Percentiles rank a stretch among this genome's conserved stretches.
Evolutionary conservation across 2,329 filamentous ascomycete genomes (phyloP).

Genomic region (Alternaria arbusti): DNA sequence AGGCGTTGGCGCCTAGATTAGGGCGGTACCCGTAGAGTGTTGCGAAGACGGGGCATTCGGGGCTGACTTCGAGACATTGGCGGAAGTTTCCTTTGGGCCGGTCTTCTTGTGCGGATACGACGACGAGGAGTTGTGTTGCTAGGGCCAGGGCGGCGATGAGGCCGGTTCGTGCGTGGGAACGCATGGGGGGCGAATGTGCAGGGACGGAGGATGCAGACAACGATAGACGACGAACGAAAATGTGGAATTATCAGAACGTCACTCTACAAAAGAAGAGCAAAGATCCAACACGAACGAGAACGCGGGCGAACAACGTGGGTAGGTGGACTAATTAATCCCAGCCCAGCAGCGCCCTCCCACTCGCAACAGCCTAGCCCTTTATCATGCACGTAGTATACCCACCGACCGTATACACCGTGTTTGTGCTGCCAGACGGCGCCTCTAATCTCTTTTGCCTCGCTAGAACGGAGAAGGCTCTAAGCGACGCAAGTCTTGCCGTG

Average conservation of each 20-base stretch:
- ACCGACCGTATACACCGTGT: slow-evolving; percentile 26
- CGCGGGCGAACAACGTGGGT: not conserved
- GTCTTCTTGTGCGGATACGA: slow-evolving; percentile 19
- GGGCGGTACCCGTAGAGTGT: slow-evolving; percentile 52
- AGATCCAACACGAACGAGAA: not conserved
- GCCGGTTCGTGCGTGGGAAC: slow-evolving; percentile 8
- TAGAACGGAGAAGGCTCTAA: slow-evolving; percentile 14
- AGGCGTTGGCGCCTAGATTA: slow-evolving; percentile 45
- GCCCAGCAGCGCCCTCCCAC: not conserved
- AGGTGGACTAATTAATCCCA: slow-evolving; percentile 6
- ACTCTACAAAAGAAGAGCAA: not conserved
- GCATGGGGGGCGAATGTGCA: slow-evolving; percentile 8
- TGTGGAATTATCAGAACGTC: not conserved
- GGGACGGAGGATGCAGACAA: not conserved
- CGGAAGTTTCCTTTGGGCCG: slow-evolving; percentile 30
- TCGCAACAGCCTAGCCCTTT: slow-evolving; percentile 4
- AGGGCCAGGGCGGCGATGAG: slow-evolving; percentile 15
- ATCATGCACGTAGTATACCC: slow-evolving; percentile 2
- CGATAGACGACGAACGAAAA: not conserved
- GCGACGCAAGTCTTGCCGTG: slow-evolving; percentile 11
- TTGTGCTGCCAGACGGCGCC: not conserved
- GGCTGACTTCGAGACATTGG: slow-evolving; percentile 30
- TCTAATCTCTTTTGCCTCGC: not conserved
- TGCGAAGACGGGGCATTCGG: slow-evolving; percentile 41
- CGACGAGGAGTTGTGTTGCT: slow-evolving; percentile 14